Evolutionary conservation across 2,329 filamentous ascomycete species (phyloP), one percentile per base, ranked within the genome.

Genomic region (Cordyceps javanica): DNA sequence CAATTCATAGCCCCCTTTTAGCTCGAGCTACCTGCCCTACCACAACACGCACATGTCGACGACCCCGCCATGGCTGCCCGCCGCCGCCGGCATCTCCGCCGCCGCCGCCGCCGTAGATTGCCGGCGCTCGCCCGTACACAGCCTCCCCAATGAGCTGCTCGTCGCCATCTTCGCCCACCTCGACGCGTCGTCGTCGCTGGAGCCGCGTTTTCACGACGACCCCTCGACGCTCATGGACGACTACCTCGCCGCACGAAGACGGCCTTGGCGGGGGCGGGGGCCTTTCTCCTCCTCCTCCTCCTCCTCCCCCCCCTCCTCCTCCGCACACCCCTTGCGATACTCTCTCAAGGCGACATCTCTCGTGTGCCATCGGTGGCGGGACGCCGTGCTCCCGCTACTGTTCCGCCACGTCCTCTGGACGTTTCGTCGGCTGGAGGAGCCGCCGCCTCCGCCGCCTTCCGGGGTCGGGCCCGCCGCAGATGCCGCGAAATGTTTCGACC

Each of bases 91-190:
- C 13, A 23, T 23, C 34, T 21, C 32, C 32, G 21, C 48, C 48
- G 28, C 5, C 34, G n/a, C 36, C 14, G 36, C 38, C n/a, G 19
- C 14, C 34, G 26, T n/a, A n/a, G n/a, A n/a, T n/a, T n/a, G n/a
- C n/a, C n/a, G n/a, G n/a, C n/a, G n/a, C n/a, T n/a, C n/a, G n/a
- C n/a, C n/a, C n/a, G 25, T 74, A 65, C 60, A 71, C 26, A 55
- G 64, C 26, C 75, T 89, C 21, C 86, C 85, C 2, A 82, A 81
- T 61, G 86, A 89, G 70, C 71, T 89, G 46, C 70, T 87, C 23
- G 68, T 78, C 54, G 74, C 81, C 3, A 79, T 88, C 62, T 75
- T 88, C 63, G 70, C 69, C n/a, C 78, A 77, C 63, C 73, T 88
- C 48, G 77, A 81, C 62, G 64, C 64, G 0, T 66, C 73, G 2